A percentile compares a stretch with the other conserved stretches of the same genome.
phyloP scores from a whole-genome alignment of 2,329 filamentous ascomycete genomes.

The Aspergillus neoniger region DNA sequence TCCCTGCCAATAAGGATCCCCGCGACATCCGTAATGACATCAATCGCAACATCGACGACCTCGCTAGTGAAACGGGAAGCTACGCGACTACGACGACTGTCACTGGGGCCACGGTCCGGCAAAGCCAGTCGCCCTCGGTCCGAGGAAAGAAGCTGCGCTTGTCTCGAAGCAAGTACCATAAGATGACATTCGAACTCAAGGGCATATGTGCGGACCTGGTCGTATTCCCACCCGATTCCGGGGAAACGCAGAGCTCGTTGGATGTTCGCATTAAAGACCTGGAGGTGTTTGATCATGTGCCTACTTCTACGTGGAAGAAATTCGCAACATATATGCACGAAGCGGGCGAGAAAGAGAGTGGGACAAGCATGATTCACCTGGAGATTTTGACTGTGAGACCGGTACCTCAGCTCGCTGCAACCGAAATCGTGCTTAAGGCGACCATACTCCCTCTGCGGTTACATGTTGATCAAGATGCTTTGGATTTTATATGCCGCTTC shows the following conservation, averaged over 20 bases:
- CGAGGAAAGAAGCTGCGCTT: conserved; percentile 68
- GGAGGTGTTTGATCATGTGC: conserved; percentile 91
- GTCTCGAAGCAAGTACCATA: conserved; percentile 83
- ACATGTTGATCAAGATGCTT: conserved; percentile 94
- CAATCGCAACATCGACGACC: conserved; percentile 84
- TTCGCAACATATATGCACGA: conserved; percentile 93
- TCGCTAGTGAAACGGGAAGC: conserved; percentile 85
- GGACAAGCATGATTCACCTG: conserved; percentile 84
- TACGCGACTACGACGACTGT: conserved; percentile 71
- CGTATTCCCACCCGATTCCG: conserved; percentile 72
- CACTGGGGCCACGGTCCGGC: conserved; percentile 41
- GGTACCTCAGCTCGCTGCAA: conserved; percentile 77
- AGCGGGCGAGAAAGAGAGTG: conserved; percentile 80
- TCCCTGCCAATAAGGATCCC: conserved; percentile 83
- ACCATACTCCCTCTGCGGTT: conserved; percentile 81
- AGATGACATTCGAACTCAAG: conserved; percentile 90
- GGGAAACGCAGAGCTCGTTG: conserved; percentile 83
- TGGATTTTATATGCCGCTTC: conserved; percentile 96
- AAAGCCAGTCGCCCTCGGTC: conserved; percentile 34
- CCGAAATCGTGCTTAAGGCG: conserved; percentile 80
- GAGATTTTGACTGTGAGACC: conserved; percentile 88
- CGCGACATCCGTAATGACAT: conserved; percentile 79
- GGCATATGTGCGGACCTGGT: conserved; percentile 82
- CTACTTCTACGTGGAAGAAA: conserved; percentile 96
- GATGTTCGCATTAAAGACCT: conserved; percentile 80